Base-by-base conservation (phyloP, 2,329 filamentous ascomycete genomes). In the Colletotrichum graminicola region DNA sequence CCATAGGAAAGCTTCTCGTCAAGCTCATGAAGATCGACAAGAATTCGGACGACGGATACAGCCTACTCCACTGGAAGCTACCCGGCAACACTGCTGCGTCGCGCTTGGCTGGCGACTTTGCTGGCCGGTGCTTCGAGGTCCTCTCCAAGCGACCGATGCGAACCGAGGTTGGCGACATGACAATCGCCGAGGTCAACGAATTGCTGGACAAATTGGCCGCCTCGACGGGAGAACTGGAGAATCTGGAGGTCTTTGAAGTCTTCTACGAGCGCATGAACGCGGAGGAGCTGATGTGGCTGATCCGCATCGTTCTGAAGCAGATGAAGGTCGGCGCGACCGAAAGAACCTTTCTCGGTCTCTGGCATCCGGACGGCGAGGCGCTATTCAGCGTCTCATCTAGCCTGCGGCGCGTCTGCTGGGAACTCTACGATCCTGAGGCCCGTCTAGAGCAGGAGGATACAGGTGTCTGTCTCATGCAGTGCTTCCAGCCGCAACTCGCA, bases 221-320 rank as follows among this genome's bases (percentile, higher is more conserved):
- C 1, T 91, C 92, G 0, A 88, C 90, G 0, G 93, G 93, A 63
- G 95, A 98, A 82, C 88, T 92, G n/a, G 89, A 95, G 73, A 95
- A 98, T 76, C 79, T 94, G 51, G 91, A 91, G 0, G 92, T 99
- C 43, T 89, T 98, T 75, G 88, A 92, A 74, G 87, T 90, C 5
- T 97, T 98, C 78, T 98, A 98, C 80, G 88, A 91, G 56, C 88
- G 89, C 32, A 98, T 98, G 96, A 97, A 97, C 76, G 89, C 96
- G 0, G 93, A 97, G 74, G 96, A 99, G 82, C 83, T 99, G 75
- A 92, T 93, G 84, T 99, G 96, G 96, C 85, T 98, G 66, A 94
- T 99, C 73, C 92, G 95, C 18, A 98, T 99, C 76, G 92, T 99
- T 57, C 85, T 98, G 36, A 93, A 93, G 73, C 93, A 91, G 76